Conservation (phyloP, 352 stramenopile genomes). For the Phytophthora pistaciae region DNA sequence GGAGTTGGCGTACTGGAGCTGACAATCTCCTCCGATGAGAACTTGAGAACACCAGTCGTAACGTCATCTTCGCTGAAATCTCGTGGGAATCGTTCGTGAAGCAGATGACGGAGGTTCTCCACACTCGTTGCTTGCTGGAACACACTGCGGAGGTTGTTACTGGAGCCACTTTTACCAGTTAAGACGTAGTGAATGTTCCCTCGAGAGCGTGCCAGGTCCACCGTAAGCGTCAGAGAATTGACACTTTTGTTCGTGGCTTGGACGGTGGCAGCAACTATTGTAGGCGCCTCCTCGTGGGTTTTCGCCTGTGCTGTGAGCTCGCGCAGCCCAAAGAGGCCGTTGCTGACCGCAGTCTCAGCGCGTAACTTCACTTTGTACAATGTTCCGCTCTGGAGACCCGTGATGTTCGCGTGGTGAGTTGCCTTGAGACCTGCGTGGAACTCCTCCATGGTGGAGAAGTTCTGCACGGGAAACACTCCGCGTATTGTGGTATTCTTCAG, state of each 20-base stretch:
- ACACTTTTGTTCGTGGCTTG: slow-evolving; percentile 62
- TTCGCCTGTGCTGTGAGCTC: slow-evolving; percentile 30
- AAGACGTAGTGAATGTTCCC: slow-evolving; percentile 71
- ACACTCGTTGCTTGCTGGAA: slow-evolving; percentile 48
- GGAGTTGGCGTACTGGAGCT: neutral
- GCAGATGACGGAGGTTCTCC: slow-evolving; percentile 34
- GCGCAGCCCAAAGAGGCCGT: slow-evolving; percentile 54
- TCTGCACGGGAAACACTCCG: slow-evolving; percentile 41
- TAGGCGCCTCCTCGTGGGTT: slow-evolving; percentile 66
- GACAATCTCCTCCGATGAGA: slow-evolving; percentile 22
- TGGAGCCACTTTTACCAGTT: slow-evolving; percentile 5
- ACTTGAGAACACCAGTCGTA: slow-evolving; percentile 23
- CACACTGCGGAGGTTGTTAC: slow-evolving; percentile 27
- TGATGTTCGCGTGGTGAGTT: slow-evolving; percentile 46
- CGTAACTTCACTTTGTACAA: slow-evolving; percentile 57
- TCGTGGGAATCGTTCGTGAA: slow-evolving; percentile 25
- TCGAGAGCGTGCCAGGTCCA: slow-evolving; percentile 45
- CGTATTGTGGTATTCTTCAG: slow-evolving; percentile 20
- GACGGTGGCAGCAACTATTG: slow-evolving; percentile 39
- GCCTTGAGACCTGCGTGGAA: slow-evolving; percentile 30
- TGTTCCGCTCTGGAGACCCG: slow-evolving; percentile 48
- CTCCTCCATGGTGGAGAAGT: slow-evolving; percentile 51
- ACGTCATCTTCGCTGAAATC: slow-evolving; percentile 15
- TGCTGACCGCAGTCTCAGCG: slow-evolving; percentile 59
- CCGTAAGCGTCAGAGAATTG: slow-evolving; percentile 44